These are phyloP conservation scores for Rhinocladiella similis DNA, from an alignment of 2,329 filamentous ascomycete genomes.

Conservation along the genomic window DNA sequence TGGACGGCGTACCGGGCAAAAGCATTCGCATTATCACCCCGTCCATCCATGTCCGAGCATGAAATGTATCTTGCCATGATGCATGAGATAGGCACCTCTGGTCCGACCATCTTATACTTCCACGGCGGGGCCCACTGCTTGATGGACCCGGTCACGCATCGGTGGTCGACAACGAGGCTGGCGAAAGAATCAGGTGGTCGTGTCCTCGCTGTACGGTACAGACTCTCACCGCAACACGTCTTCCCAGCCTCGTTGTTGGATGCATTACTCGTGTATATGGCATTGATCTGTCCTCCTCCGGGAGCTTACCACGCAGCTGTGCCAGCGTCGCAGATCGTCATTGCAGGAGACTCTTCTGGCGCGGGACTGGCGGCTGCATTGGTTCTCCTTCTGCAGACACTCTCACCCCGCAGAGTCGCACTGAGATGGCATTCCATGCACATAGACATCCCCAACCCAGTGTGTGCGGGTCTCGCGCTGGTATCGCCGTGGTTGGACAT, in stretches of 20 bases:
- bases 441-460: constrained; percentile 30
- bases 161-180: constrained; percentile 14
- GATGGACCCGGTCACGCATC: background rate
- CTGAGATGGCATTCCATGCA: constrained; percentile 31
- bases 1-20: constrained; percentile 1
- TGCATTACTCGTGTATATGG: constrained; percentile 44
- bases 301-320: constrained; percentile 41
- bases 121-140: background rate
- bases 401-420: background rate
- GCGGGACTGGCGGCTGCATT: constrained; percentile 41
- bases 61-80: background rate
- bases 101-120: background rate
- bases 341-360: constrained; percentile 47
- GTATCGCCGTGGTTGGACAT: constrained; percentile 1
- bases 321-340: constrained; percentile 41
- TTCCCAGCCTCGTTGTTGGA: constrained; percentile 48
- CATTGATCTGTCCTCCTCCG: constrained; percentile 44
- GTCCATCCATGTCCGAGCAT: background rate
- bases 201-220: constrained; percentile 45
- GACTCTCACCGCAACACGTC: constrained; percentile 46
- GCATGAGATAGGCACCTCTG: background rate
- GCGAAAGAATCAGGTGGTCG: constrained; percentile 40
- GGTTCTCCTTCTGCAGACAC: constrained; percentile 41
- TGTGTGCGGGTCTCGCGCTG: background rate
- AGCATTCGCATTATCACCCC: background rate